Evolutionary conservation across 2,329 filamentous ascomycete species (phyloP).

Genomic region (Fusarium floridanum): DNA sequence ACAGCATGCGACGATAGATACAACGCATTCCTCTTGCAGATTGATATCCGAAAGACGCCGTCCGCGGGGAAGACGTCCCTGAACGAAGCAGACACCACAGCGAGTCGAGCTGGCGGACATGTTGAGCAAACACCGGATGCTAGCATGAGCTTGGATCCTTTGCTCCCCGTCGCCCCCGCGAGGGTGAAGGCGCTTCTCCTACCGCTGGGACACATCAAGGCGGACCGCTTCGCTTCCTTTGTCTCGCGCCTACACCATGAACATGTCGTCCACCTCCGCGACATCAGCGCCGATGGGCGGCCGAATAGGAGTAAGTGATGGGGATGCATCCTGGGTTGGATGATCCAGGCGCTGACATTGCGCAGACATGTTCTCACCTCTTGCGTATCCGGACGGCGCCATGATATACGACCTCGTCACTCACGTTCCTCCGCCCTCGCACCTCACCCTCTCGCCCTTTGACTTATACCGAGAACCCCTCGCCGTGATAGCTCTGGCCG

Average conservation of each 20-base stretch:
- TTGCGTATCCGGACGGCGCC: slow-evolving; percentile 86
- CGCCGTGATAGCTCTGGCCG: slow-evolving; percentile 85
- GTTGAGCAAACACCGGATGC: slow-evolving; percentile 57
- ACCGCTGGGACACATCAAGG: slow-evolving; percentile 87
- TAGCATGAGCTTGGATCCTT: slow-evolving; percentile 88
- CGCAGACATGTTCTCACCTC: slow-evolving; percentile 91
- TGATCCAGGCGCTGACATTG: slow-evolving; percentile 32
- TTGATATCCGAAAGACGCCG: slow-evolving; percentile 24
- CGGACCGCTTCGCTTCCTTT: slow-evolving; percentile 83
- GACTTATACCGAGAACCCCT: slow-evolving; percentile 90
- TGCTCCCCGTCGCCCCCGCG: slow-evolving; percentile 91
- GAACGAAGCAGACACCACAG: slow-evolving; percentile 23
- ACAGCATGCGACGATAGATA: slow-evolving; percentile 35
- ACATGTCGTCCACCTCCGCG: slow-evolving; percentile 85
- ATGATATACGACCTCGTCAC: slow-evolving; percentile 91
- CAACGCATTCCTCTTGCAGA: background rate
- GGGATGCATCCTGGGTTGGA: slow-evolving; percentile 14
- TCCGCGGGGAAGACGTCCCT: slow-evolving; percentile 26
- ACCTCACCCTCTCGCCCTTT: slow-evolving; percentile 86
- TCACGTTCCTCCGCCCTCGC: slow-evolving; percentile 82
- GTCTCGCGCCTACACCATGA: slow-evolving; percentile 82
- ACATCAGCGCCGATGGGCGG: slow-evolving; percentile 86
- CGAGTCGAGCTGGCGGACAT: slow-evolving; percentile 46
- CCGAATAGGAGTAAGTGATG: slow-evolving; percentile 81
- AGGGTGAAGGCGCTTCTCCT: slow-evolving; percentile 89